These are phyloP conservation scores for Flueggea neowawraea DNA, from an alignment of 441 rosid species.

Conservation along the genomic window DNA sequence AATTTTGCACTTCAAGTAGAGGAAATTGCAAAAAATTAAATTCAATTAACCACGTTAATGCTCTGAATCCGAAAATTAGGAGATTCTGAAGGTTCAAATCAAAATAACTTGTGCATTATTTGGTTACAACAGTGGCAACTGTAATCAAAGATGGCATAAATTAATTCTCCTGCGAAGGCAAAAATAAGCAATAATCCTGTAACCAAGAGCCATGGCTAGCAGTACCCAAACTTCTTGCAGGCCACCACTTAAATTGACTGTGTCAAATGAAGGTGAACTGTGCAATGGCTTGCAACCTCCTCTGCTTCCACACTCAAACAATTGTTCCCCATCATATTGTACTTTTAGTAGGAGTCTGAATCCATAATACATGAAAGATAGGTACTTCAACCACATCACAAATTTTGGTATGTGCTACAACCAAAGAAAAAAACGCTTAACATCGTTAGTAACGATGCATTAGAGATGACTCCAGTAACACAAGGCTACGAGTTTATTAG, in stretches of 20 bases:
- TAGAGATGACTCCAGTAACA: no score
- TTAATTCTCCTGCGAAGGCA: slow-evolving; percentile 70
- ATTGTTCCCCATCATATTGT: slow-evolving; percentile 67
- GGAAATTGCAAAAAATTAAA: no score
- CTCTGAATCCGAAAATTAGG: no score
- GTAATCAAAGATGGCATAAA: slow-evolving; percentile 50
- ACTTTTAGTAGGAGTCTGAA: slow-evolving; percentile 84
- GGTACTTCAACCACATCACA: slow-evolving; percentile 87
- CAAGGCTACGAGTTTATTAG: no score
- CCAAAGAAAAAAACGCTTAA: neutral
- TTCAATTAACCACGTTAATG: no score
- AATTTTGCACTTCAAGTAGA: no score
- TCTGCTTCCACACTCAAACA: slow-evolving; percentile 68
- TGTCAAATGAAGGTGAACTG: slow-evolving; percentile 80
- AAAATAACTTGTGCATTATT: neutral
- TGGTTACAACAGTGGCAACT: neutral
- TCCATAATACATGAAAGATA: slow-evolving; percentile 89
- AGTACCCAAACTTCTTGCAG: slow-evolving; percentile 87
- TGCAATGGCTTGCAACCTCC: slow-evolving; percentile 74
- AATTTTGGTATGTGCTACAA: slow-evolving; percentile 89
- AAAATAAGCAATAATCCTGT: slow-evolving; percentile 62
- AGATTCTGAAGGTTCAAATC: neutral
- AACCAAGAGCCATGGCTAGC: slow-evolving; percentile 75
- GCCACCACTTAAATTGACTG: slow-evolving; percentile 74
- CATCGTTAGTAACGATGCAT: neutral